Evolutionary conservation across 2,329 filamentous ascomycete species (phyloP).

Genomic region (Alternaria ethzedia): DNA sequence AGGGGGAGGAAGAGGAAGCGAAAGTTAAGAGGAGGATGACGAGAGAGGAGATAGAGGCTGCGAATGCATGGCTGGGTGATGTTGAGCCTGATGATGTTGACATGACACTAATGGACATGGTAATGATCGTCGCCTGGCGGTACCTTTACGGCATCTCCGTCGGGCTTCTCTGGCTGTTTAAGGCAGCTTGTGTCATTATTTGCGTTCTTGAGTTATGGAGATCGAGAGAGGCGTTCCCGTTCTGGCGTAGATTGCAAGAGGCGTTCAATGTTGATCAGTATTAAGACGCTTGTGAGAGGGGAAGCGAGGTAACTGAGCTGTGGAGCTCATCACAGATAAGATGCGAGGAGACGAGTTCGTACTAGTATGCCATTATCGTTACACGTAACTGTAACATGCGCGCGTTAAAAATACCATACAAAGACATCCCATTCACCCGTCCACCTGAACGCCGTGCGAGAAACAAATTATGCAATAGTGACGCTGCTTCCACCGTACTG

Average conservation of each 20-base stretch:
- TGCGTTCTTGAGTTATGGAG: neutral
- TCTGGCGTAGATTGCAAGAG: neutral
- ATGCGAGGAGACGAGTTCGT: neutral
- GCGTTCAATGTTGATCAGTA: neutral
- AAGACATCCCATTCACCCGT: neutral
- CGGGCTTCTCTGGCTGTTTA: rapidly evolving
- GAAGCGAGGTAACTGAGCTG: neutral
- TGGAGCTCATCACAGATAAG: neutral
- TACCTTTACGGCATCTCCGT: neutral
- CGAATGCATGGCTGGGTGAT: neutral
- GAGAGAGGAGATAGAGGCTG: neutral
- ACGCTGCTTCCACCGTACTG: neutral
- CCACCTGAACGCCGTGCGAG: neutral
- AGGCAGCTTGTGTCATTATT: neutral
- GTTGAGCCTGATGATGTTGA: neutral
- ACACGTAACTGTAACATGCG: neutral
- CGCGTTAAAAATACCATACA: neutral
- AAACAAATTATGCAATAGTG: conserved; percentile 6
- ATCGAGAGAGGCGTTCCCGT: neutral
- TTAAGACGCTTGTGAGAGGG: neutral
- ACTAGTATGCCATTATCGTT: conserved; percentile 2
- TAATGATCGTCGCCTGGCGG: neutral
- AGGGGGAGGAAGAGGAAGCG: neutral
- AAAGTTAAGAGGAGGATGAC: neutral
- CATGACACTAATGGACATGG: neutral